Base-by-base conservation (phyloP, 73 alveolate species). In the Symbiodinium pilosum region DNA sequence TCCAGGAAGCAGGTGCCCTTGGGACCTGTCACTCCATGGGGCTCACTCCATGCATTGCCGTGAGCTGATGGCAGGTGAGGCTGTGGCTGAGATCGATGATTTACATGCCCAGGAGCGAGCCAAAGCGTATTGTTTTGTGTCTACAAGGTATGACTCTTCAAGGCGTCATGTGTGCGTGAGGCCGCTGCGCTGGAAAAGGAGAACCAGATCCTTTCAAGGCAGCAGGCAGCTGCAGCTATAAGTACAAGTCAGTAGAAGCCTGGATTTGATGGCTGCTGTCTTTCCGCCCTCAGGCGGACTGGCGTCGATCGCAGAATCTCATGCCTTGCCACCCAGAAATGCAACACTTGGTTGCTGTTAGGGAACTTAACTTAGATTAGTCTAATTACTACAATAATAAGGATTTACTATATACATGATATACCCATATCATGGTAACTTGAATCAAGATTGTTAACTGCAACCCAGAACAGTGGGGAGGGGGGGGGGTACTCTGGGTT, bases 241-340 rank as follows among this genome's bases (percentile, higher is more conserved):
- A 16, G 21, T 24, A 1, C 68, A 51, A 16, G 28, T 51, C 68
- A 16, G 68, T n/a, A n/a, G n/a, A n/a, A n/a, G n/a, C n/a, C n/a
- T n/a, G n/a, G n/a, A n/a, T n/a, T n/a, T n/a, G n/a, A n/a, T n/a
- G n/a, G n/a, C n/a, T n/a, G n/a, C n/a, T n/a, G n/a, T n/a, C n/a
- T n/a, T n/a, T n/a, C n/a, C n/a, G n/a, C n/a, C n/a, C n/a, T 1
- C 24, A 88, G 95, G 95, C 24, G 69, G 95, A 88, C 38, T 88
- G 95, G 95, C 95, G 86, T 2, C 95, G 95, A 20, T 88, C 95
- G 51, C 95, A 88, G 95, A 52, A 83, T 24, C 20, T 88, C 87
- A 88, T 88, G 95, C 43, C 43, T 1, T 26, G 93, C 59, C n/a
- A 36, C 77, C 77, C 77, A 64, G 77, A 47, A 47, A 12, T 64